Evolutionary conservation across 345 rosid genomes (phyloP), one percentile per base, ranked within the genome.

Genomic region (Populus deltoides): DNA sequence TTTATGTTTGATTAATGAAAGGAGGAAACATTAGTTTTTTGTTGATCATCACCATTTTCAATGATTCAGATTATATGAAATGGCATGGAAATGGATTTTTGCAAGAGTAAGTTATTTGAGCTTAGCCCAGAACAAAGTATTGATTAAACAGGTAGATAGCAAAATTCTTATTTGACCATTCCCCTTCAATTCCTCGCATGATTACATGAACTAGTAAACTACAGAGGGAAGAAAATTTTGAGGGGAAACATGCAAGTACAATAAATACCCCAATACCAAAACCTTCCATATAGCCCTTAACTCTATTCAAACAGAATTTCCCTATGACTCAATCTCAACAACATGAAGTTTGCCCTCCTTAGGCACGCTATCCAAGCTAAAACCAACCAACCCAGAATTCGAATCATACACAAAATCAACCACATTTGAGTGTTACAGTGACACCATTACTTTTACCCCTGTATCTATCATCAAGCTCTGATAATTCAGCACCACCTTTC

Each of bases 321-420:
- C 66, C 78, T 80, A 87, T 66, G 87, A 57, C 53, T 86, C 88
- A 38, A 91, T 78, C 80, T 89, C 89, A 67, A 88, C 82, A 13
- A 81, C 71, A 71, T 91, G 92, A 55, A 85, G 74, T 68, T 81
- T 80, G n/a, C 79, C 89, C 76, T 82, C 88, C 79, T 88, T 86
- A 0, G 92, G 87, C 85, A 91, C 75, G 25, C 57, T 68, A 75
- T 86, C 88, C 81, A 91, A 67, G 75, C 49, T 53, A 47, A 90
- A 73, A 25, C 82, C 83, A 76, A 92, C 75, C 83, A 94, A 79
- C 15, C 94, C 92, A 6, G 91, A 82, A 9, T 75, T 74, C 0
- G 79, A 39, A 71, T 92, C 86, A 24, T 92, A 92, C 62, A 79
- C 84, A 5, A 87, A 90, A n/a, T 74, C 83, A 4, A 88, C 87